Evolutionary conservation across 805 yeast genomes (phyloP).

Genomic region (Brettanomyces custersianus): DNA sequence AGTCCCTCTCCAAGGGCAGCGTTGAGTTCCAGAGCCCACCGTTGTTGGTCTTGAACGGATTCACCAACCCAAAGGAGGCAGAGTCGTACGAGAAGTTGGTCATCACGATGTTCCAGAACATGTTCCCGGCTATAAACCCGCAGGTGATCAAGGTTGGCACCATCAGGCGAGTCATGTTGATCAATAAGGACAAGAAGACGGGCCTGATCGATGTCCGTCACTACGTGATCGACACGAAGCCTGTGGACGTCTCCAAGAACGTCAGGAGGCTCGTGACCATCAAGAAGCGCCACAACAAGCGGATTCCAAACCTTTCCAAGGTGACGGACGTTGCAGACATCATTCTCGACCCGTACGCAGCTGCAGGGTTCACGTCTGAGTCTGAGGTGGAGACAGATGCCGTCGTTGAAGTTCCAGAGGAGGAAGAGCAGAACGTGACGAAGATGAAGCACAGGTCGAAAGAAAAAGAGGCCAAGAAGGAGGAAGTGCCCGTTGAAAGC

Average conservation of each 20-base stretch:
- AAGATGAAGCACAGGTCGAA: conserved; percentile 14
- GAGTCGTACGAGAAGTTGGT: conserved; percentile 69
- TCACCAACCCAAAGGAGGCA: conserved; percentile 56
- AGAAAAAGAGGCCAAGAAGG: conserved; percentile 9
- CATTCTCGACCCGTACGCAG: conserved; percentile 74
- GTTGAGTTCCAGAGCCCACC: conserved; percentile 74
- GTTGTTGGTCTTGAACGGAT: conserved; percentile 86
- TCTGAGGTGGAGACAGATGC: conserved; percentile 92
- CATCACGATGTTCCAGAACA: conserved; percentile 86
- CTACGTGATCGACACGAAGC: conserved; percentile 77
- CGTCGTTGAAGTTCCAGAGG: conserved; percentile 49
- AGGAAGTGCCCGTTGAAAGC: conserved; percentile 11
- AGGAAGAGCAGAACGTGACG: conserved; percentile 18
- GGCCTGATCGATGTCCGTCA: conserved; percentile 82
- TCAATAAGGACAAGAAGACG: conserved; percentile 62
- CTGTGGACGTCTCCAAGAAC: conserved; percentile 68
- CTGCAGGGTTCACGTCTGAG: conserved; percentile 66
- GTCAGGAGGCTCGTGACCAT: conserved; percentile 62
- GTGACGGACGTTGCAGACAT: conserved; percentile 76
- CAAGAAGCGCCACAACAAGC: conserved; percentile 49
- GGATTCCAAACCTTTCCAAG: conserved; percentile 59
- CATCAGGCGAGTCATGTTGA: conserved; percentile 77
- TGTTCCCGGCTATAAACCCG: conserved; percentile 93
- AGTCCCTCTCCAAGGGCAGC: conserved; percentile 58
- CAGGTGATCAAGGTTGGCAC: conserved; percentile 63